Percentiles rank a stretch among this genome's conserved stretches.
Evolutionary conservation across 2,329 filamentous ascomycete species (phyloP).

Genomic region (Aspergillus tanneri): DNA sequence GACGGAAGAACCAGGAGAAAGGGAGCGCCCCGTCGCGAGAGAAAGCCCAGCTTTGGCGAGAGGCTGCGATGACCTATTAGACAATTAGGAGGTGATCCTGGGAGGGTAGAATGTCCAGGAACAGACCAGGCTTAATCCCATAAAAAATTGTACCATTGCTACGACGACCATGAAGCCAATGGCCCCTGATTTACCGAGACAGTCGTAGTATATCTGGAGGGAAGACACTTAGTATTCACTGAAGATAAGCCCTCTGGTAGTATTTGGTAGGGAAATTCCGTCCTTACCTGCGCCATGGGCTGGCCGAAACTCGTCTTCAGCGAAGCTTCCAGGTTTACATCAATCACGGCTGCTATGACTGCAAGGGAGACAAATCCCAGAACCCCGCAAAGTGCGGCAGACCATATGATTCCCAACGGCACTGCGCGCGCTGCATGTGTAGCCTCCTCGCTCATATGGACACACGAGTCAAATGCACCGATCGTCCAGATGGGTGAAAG

Average conservation of each 20-base stretch:
- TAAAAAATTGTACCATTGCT: slow-evolving; percentile 62
- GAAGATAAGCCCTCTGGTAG: no score
- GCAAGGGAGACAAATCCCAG: slow-evolving; percentile 60
- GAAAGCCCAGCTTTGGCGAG: slow-evolving; percentile 63
- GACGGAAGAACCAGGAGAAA: slow-evolving; percentile 58
- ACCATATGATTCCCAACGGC: slow-evolving; percentile 60
- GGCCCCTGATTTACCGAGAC: slow-evolving; percentile 59
- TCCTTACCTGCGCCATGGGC: slow-evolving; percentile 55
- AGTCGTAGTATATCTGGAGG: slow-evolving; percentile 63
- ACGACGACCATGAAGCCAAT: slow-evolving; percentile 59
- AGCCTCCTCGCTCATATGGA: slow-evolving; percentile 62
- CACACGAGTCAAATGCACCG: slow-evolving; percentile 56
- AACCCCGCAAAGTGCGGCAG: slow-evolving; percentile 51
- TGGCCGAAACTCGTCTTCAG: slow-evolving; percentile 55
- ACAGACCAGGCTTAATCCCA: slow-evolving; percentile 55
- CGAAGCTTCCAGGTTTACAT: slow-evolving; percentile 51
- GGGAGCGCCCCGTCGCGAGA: slow-evolving; percentile 62
- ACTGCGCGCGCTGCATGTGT: slow-evolving; percentile 60
- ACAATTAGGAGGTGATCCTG: background rate
- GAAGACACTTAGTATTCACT: background rate
- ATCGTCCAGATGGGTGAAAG: slow-evolving; percentile 62
- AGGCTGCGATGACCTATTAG: slow-evolving; percentile 54
- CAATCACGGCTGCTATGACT: slow-evolving; percentile 59
- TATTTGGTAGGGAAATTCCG: background rate
- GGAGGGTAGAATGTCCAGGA: background rate